Conservation (phyloP, 2,329 filamentous ascomycete species). For the Lachnellula subtilissima region DNA sequence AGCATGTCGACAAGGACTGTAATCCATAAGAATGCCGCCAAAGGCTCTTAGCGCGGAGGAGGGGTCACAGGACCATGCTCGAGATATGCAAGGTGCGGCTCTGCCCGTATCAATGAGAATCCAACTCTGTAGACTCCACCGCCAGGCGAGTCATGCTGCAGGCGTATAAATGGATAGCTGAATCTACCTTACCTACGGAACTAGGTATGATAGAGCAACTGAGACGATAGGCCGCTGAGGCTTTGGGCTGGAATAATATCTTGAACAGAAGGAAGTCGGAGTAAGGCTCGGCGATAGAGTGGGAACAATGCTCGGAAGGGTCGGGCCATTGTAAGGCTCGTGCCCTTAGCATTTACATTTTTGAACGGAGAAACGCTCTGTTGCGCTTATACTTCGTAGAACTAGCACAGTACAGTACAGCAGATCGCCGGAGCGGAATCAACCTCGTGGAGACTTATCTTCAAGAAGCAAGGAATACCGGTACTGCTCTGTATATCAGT, state of each 20-base stretch:
- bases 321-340: background rate
- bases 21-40: background rate
- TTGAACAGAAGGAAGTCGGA: background rate
- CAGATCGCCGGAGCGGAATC: too few species aligned
- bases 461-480: background rate
- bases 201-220: background rate
- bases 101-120: slow-evolving; percentile 14
- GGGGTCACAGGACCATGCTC: background rate
- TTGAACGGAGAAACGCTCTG: background rate
- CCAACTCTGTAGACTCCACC: background rate
- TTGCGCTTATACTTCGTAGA: too few species aligned
- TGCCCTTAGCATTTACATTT: background rate
- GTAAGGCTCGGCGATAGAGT: background rate
- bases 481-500: background rate
- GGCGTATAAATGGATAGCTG: background rate
- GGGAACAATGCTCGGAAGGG: background rate
- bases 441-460: background rate
- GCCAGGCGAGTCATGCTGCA: background rate
- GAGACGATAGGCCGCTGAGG: background rate
- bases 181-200: background rate
- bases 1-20: background rate
- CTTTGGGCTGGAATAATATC: background rate
- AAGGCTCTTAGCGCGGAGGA: background rate
- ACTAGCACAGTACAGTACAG: too few species aligned
- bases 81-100: slow-evolving; percentile 14